Percentiles rank a stretch among this genome's conserved stretches.
Conservation (phyloP, 2,329 filamentous ascomycete genomes). For the Chaetomium strumarium region DNA sequence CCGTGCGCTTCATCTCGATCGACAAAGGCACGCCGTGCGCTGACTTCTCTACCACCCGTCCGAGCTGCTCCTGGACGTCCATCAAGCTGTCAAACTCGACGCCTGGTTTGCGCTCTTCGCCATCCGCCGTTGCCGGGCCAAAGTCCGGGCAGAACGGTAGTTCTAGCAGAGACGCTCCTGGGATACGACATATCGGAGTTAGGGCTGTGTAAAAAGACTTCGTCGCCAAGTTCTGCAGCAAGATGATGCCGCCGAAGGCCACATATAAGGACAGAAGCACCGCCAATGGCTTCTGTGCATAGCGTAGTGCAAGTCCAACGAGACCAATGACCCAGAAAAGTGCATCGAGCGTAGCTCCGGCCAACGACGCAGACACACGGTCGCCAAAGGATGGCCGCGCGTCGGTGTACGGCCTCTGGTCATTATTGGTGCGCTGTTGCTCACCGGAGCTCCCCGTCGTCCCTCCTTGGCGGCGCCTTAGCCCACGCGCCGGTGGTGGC, state of each 20-base stretch:
- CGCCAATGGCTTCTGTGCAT: constrained; percentile 59
- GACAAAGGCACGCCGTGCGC: constrained; percentile 62
- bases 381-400: constrained; percentile 26
- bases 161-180: constrained; percentile 54
- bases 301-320: constrained; percentile 52
- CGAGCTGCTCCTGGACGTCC: constrained; percentile 67
- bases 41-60: constrained; percentile 65
- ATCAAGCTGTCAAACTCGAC: constrained; percentile 72
- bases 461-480: constrained; percentile 16
- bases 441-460: constrained; percentile 18
- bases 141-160: constrained; percentile 56
- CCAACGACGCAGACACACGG: constrained; percentile 33
- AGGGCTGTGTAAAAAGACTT: constrained; percentile 56
- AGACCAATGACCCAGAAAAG: constrained; percentile 50
- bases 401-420: not conserved
- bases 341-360: constrained; percentile 35
- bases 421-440: constrained; percentile 4
- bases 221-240: constrained; percentile 57
- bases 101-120: constrained; percentile 25
- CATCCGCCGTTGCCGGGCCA: constrained; percentile 13
- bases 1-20: constrained; percentile 72
- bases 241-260: constrained; percentile 50
- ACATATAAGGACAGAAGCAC: constrained; percentile 57
- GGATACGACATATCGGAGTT: constrained; percentile 64
- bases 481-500: constrained; percentile 13